Evolutionary conservation across 352 stramenopile species (phyloP), one percentile per base, ranked within the genome.

Genomic region (Phytopythium ostracodes): DNA sequence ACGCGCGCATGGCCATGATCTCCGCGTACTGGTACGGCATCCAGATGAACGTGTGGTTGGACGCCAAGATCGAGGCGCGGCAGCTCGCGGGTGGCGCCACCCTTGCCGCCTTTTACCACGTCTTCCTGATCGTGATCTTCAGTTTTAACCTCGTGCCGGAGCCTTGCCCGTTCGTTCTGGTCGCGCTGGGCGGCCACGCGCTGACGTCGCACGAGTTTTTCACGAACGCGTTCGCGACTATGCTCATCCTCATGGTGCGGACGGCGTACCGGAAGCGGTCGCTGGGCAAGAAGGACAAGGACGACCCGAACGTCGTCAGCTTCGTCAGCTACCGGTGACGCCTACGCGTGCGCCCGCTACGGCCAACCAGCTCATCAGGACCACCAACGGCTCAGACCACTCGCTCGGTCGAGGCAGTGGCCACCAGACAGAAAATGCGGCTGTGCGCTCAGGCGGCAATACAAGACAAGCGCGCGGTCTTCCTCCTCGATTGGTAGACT

Each of bases 241-340:
- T 68, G 53, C 33, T 77, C 17, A 55, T 75, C 5, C 61, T 77
- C 5, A 66, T 75, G 50, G 29, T 70, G 5, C 57, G 72, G 11
- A 77, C 68, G 20, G 58, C 64, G 2, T 77, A 67, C 54, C 65
- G 70, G 5, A 65, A 71, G 27, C 63, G 68, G 6, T 55, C 35
- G 1, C 54, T 63, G 1, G 27, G 63, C 1, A 68, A 60, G 20
- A 66, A 62, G 47, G 44, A 65, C 15, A 64, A 40, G 6, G 55
- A 44, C 31, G 66, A 73, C 42, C 46, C 53, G 8, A 69, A 55
- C 2, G 49, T 72, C 31, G 60, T 75, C 31, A 53, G 65, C 25
- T 78, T 65, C 63, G 56, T 70, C 47, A 72, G 68, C 15, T 79
- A 72, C 35, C 69, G 66, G 1, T 77, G 66, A 29, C 56, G 59